Evolutionary conservation across 495 filamentous ascomycete species (phyloP).

Genomic region (Trichoderma reesei): DNA sequence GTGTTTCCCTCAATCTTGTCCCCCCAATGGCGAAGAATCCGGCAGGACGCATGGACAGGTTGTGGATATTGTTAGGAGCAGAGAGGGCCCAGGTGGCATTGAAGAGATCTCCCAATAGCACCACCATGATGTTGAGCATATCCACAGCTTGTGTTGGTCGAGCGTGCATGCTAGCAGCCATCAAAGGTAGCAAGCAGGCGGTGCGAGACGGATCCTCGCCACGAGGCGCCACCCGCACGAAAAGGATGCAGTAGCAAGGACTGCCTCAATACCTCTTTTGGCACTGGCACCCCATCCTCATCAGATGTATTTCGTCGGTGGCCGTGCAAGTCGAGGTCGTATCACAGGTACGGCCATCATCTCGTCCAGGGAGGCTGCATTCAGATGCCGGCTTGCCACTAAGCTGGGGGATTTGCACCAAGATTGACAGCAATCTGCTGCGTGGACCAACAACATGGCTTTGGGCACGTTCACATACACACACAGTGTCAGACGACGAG

Average conservation of each 20-base stretch:
- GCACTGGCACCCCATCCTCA: too few relatives aligned
- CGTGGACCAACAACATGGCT: background rate
- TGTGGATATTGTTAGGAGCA: background rate
- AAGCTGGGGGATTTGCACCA: background rate
- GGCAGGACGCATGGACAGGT: background rate
- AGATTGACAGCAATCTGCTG: conserved; percentile 4
- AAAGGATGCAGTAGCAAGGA: background rate
- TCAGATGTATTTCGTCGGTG: background rate
- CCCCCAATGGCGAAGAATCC: background rate
- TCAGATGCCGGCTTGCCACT: background rate
- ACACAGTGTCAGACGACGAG: background rate
- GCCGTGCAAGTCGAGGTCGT: background rate
- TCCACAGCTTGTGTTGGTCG: background rate
- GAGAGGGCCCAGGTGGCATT: background rate
- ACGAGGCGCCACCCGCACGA: conserved; percentile 1
- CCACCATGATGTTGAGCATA: background rate
- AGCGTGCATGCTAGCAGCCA: background rate
- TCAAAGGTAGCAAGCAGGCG: background rate
- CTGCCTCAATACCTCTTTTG: too few relatives aligned
- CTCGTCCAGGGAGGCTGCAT: background rate
- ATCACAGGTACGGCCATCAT: background rate
- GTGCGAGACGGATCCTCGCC: background rate
- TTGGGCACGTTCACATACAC: background rate
- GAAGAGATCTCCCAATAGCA: conserved; percentile 5
- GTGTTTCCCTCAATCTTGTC: background rate